Conservation (phyloP, 2,329 filamentous ascomycete species). For the Alternaria longipes region DNA sequence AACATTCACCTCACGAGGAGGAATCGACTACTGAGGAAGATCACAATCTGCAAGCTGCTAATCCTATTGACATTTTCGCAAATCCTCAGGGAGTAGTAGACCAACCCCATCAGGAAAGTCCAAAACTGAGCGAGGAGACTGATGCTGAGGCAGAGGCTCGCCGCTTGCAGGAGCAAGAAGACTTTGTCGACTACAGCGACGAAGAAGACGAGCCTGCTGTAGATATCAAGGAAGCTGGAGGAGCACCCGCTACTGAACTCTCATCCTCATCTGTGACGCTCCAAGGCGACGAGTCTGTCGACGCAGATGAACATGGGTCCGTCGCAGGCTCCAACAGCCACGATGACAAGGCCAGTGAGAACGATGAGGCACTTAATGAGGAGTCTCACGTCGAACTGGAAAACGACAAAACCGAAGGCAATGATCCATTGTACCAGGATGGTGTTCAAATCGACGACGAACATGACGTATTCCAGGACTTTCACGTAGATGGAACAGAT, state of each 20-base stretch:
- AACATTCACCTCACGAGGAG: slow-evolving; percentile 3
- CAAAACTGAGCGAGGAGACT: slow-evolving; percentile 5
- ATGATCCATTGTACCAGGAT: slow-evolving; percentile 29
- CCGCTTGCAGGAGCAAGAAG: slow-evolving; percentile 45
- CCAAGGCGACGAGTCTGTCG: slow-evolving; percentile 41
- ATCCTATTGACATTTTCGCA: slow-evolving; percentile 1
- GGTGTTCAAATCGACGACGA: slow-evolving; percentile 25
- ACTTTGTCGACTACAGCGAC: slow-evolving; percentile 63
- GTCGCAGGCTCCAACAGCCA: slow-evolving; percentile 4
- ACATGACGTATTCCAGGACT: slow-evolving; percentile 22
- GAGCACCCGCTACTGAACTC: slow-evolving; percentile 17
- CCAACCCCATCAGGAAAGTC: neutral
- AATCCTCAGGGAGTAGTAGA: slow-evolving; percentile 4
- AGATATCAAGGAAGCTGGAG: slow-evolving; percentile 17
- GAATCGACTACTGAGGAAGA: slow-evolving; percentile 1
- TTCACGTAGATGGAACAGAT: slow-evolving; percentile 23
- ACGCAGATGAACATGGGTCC: slow-evolving; percentile 17
- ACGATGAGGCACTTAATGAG: slow-evolving; percentile 12
- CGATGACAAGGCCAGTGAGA: slow-evolving; percentile 5
- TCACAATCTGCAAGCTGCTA: slow-evolving; percentile 2
- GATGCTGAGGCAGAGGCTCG: slow-evolving; percentile 16
- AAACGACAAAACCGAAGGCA: slow-evolving; percentile 20
- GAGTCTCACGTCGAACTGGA: slow-evolving; percentile 4
- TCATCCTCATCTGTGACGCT: slow-evolving; percentile 47
- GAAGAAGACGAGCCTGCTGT: slow-evolving; percentile 41